Evolutionary conservation across 306 rosid genomes (phyloP).

Genomic region (Castanea crenata): DNA sequence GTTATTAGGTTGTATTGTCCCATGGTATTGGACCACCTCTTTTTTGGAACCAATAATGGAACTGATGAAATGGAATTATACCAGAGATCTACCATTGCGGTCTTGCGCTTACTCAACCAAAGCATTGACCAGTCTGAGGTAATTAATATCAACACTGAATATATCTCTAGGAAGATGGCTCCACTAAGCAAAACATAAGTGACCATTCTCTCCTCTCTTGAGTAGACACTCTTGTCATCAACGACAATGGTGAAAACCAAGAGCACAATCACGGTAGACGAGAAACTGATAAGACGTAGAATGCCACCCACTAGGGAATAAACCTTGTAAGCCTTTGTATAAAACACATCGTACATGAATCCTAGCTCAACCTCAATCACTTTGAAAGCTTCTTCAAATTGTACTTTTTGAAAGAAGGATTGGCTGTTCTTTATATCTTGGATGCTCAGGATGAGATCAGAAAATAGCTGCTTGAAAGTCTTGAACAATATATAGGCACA

Average conservation of each 20-base stretch:
- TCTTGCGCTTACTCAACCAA: slow-evolving; percentile 4
- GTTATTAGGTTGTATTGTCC: slow-evolving; percentile 1
- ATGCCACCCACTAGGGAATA: neutral
- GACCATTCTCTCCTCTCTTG: neutral
- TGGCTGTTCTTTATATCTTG: neutral
- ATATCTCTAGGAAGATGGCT: slow-evolving; percentile 21
- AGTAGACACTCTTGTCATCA: neutral
- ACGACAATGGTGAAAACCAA: neutral
- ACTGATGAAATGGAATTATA: neutral
- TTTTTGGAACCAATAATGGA: neutral
- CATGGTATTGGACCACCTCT: slow-evolving; percentile 15
- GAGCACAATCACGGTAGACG: neutral
- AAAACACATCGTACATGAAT: slow-evolving; percentile 26
- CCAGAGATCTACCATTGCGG: neutral
- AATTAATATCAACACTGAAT: neutral
- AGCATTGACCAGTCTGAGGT: slow-evolving; percentile 23
- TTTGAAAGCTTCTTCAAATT: slow-evolving; percentile 8
- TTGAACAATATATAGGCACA: slow-evolving; percentile 5
- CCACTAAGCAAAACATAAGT: slow-evolving; percentile 15
- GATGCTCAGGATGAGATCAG: slow-evolving; percentile 23
- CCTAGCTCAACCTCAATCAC: slow-evolving; percentile 41
- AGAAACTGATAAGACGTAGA: neutral
- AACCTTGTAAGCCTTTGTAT: slow-evolving; percentile 18
- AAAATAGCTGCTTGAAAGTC: slow-evolving; percentile 12
- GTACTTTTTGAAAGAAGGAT: neutral